These are phyloP conservation scores for Otatea glauca DNA, from an alignment of 176 grass and related monocot genomes.

Conservation along the genomic window DNA sequence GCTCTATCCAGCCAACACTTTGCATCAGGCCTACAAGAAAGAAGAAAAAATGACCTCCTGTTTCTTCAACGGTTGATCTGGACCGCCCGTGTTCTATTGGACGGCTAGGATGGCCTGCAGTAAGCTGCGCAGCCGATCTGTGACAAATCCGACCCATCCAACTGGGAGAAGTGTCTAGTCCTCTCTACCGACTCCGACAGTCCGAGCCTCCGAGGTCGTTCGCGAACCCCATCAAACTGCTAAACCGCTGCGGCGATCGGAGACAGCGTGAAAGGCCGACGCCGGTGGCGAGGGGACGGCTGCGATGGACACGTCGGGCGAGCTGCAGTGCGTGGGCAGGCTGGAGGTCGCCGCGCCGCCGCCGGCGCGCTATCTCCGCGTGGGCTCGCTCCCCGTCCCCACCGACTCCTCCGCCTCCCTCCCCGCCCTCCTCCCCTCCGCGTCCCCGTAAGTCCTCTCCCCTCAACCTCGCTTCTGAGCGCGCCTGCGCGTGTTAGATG, in stretches of 20 bases:
- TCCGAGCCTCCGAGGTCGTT: background rate
- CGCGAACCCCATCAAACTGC: slow-evolving; percentile 14
- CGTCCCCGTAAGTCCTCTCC: slow-evolving; percentile 56
- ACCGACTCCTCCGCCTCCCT: slow-evolving; percentile 75
- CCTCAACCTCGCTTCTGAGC: background rate
- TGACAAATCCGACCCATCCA: background rate
- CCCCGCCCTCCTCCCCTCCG: slow-evolving; percentile 72
- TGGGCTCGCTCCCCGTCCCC: slow-evolving; percentile 87
- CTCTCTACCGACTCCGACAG: background rate
- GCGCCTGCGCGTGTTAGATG: background rate
- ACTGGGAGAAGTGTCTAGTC: slow-evolving; percentile 22
- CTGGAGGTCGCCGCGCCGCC: slow-evolving; percentile 82
- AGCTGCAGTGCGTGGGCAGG: slow-evolving; percentile 87
- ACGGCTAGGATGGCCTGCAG: too few species aligned
- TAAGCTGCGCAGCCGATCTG: too few species aligned
- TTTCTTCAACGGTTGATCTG: too few species aligned
- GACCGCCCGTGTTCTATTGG: too few species aligned
- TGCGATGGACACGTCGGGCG: slow-evolving; percentile 69
- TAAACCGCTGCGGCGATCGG: slow-evolving; percentile 34
- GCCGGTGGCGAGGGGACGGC: slow-evolving; percentile 13
- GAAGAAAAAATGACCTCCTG: too few species aligned
- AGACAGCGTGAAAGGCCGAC: background rate
- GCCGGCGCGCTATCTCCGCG: slow-evolving; percentile 79
- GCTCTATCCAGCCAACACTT: too few species aligned
- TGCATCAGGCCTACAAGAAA: background rate